Evolutionary conservation across 1,139 yeast genomes (phyloP).

Genomic region (Taphrina populina): DNA sequence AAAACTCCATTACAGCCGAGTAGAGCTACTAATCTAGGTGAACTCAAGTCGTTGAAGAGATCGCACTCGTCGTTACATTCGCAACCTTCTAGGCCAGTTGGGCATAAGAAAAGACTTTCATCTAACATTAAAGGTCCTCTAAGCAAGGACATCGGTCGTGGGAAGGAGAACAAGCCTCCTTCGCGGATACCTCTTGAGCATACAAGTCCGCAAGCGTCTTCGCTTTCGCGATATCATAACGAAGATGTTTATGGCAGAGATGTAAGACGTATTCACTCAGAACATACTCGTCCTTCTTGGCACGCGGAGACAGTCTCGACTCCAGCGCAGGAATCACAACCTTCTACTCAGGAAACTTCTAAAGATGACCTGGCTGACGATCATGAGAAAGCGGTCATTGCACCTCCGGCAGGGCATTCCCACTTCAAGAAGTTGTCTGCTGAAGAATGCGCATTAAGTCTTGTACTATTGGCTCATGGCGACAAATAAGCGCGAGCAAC

Average conservation of each 20-base stretch:
- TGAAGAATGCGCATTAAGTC: conserved; percentile 29
- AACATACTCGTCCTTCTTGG: conserved; percentile 6
- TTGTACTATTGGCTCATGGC: conserved; percentile 23
- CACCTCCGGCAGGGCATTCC: no score
- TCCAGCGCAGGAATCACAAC: neutral
- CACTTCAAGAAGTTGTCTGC: conserved; percentile 18
- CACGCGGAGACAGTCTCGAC: neutral
- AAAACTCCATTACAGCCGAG: neutral
- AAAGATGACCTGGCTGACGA: no score
- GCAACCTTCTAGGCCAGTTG: no score
- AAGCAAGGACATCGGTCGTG: conserved; percentile 8
- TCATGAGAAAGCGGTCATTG: no score
- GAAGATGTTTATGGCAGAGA: conserved; percentile 7
- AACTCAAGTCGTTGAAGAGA: conserved; percentile 4
- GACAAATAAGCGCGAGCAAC: no score
- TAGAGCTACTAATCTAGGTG: neutral
- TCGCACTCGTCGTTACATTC: conserved; percentile 9
- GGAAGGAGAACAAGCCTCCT: conserved; percentile 15
- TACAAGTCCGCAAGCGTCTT: no score
- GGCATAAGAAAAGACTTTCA: no score
- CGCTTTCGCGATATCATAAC: no score
- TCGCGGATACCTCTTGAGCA: no score
- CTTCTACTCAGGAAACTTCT: no score
- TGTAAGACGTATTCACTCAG: neutral
- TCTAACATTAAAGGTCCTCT: no score